A percentile compares a stretch with the other conserved stretches of the same genome.
Conservation (phyloP, 345 rosid species). For the Linum tenue region DNA sequence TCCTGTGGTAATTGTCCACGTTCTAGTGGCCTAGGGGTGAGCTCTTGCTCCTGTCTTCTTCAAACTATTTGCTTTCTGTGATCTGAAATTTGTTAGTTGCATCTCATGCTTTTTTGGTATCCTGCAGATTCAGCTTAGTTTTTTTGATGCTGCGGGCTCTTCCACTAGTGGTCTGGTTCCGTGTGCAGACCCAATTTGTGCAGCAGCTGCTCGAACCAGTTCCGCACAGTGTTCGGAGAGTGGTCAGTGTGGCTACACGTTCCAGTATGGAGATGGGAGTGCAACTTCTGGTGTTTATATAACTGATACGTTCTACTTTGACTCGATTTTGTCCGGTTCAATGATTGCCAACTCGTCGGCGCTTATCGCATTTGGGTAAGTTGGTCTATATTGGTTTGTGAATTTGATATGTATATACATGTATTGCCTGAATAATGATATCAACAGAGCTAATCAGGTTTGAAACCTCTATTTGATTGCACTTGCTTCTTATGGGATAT, state of each 20-base stretch:
- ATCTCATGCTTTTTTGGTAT: constrained; percentile 10
- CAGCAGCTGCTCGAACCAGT: constrained; percentile 41
- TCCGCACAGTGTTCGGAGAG: constrained; percentile 56
- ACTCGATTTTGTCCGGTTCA: constrained; percentile 61
- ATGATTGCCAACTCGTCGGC: constrained; percentile 72
- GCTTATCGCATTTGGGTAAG: constrained; percentile 74
- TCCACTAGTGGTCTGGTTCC: constrained; percentile 51
- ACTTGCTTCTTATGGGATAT: no score
- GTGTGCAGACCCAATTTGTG: constrained; percentile 35
- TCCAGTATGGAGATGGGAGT: constrained; percentile 89
- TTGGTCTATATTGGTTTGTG: constrained; percentile 5
- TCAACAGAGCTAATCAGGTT: not conserved
- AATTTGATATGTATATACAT: not conserved
- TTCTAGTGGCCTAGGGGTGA: constrained; percentile 86
- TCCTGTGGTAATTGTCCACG: constrained; percentile 77
- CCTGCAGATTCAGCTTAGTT: constrained; percentile 66
- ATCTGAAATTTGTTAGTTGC: constrained; percentile 5
- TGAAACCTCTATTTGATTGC: constrained; percentile 1
- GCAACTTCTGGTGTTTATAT: constrained; percentile 90
- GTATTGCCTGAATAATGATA: not conserved
- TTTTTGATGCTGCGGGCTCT: constrained; percentile 62
- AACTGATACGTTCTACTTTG: constrained; percentile 57
- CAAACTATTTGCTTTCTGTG: not conserved
- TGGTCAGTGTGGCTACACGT: constrained; percentile 74
- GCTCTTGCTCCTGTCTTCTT: constrained; percentile 16